These are phyloP conservation scores for Mikania micrantha DNA, from an alignment of 129 eudicot species.

Conservation along the genomic window DNA sequence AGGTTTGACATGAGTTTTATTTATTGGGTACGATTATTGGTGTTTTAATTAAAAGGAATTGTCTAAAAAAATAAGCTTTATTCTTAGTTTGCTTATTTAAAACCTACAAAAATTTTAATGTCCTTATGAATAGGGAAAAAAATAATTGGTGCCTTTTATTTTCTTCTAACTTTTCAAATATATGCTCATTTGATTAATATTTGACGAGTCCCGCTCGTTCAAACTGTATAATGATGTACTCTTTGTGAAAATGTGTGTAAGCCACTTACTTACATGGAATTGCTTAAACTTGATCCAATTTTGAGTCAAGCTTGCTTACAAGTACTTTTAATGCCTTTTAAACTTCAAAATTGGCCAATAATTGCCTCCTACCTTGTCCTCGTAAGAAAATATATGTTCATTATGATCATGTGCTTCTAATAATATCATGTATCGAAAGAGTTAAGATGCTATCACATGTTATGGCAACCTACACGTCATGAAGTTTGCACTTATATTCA, in stretches of 20 bases:
- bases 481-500: background rate
- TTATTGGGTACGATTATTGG: too few species aligned
- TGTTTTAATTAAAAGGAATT: too few species aligned
- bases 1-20: too few species aligned
- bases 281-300: background rate
- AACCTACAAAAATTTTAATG: background rate
- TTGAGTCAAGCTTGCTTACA: background rate
- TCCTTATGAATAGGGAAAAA: too few species aligned
- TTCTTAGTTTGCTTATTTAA: too few species aligned
- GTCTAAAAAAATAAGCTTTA: too few species aligned
- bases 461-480: slow-evolving; percentile 11
- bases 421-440: background rate
- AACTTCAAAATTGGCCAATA: slow-evolving; percentile 2
- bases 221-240: too few species aligned
- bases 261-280: background rate
- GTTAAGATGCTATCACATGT: background rate
- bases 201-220: background rate
- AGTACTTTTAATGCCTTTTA: background rate
- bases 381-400: background rate
- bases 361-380: slow-evolving; percentile 4
- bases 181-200: background rate
- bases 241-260: too few species aligned
- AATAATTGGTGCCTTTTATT: too few species aligned
- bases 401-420: slow-evolving; percentile 20
- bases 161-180: too few species aligned